Evolutionary conservation across 73 alveolate species (phyloP), one percentile per base, ranked within the genome.

Genomic region (Halteria grandinella): DNA sequence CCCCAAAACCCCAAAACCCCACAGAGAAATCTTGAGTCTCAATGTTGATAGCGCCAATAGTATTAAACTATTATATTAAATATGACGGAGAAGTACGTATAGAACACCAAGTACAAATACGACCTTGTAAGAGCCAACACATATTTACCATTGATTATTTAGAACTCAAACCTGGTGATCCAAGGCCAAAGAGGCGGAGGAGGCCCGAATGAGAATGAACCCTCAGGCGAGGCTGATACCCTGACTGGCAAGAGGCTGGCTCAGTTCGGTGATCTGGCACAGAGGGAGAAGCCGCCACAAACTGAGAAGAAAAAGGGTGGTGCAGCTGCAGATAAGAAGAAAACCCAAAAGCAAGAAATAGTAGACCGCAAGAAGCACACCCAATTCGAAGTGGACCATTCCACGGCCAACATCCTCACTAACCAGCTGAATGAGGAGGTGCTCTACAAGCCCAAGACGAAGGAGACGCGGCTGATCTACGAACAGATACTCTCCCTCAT

Each of bases 221-320:
- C 98, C 28, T 77, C 99, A 28, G 99, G 99, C 12, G 99, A 95
- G 74, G 98, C 97, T 10, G 97, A 93, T 55, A 73, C 98, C 40
- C 74, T 95, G 37, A 89, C 77, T 50, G 97, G 97, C 12, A 85
- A 88, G 55, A 82, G 83, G 43, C 79, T 94, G 57, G 88, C 74
- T 64, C 57, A 58, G 69, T 93, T 95, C 87, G 99, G 99, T 10
- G 97, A 88, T 58, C 78, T 84, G 36, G 99, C 96, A 12, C 75
- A 75, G 52, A 88, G 95, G 63, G 96, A 88, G 49, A 89, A 92
- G 69, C 90, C 93, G 0, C 91, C 93, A 39, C 71, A 75, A 69
- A 79, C 27, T 39, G 49, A 47, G 44, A 62, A 75, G 73, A 69
- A 62, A 20, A 52, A 66, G 33, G 79, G 49, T 28, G 59, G 41